These are phyloP conservation scores for Botryotinia calthae DNA, from an alignment of 2,329 filamentous ascomycete species.

Conservation along the genomic window DNA sequence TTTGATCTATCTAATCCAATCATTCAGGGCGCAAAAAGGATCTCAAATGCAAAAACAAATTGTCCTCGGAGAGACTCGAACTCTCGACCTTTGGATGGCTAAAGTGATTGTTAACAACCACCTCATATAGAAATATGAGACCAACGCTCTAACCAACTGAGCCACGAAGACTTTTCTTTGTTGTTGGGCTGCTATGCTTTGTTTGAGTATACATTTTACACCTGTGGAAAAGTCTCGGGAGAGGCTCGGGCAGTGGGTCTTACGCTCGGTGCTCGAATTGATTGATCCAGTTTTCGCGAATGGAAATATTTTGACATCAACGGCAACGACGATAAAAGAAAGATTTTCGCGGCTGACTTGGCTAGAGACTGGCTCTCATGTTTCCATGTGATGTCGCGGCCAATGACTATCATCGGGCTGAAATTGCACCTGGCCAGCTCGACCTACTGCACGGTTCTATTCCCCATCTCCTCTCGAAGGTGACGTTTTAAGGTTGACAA, in stretches of 20 bases:
- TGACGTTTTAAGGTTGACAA: not conserved
- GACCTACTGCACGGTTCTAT: not conserved
- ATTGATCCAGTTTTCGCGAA: not conserved
- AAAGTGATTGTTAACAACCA: conserved; percentile 13
- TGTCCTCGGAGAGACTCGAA: conserved; percentile 48
- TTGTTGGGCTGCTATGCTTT: fast-evolving
- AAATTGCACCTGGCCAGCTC: not conserved
- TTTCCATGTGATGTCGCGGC: not conserved
- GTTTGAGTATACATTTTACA: fast-evolving
- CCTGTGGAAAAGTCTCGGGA: not conserved
- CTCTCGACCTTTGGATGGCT: conserved; percentile 46
- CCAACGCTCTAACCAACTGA: conserved; percentile 47
- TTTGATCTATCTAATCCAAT: not conserved
- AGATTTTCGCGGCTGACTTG: conserved; percentile 44
- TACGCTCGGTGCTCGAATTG: not conserved
- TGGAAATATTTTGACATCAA: not conserved
- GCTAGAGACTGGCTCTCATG: conserved; percentile 45
- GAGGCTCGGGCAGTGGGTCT: not conserved
- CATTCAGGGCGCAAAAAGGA: not conserved
- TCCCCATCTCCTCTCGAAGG: no score
- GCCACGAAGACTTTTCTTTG: conserved; percentile 41
- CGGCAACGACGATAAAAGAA: not conserved
- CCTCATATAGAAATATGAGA: conserved; percentile 38
- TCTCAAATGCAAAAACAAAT: not conserved
- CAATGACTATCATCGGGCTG: not conserved